Evolutionary conservation across 2,329 filamentous ascomycete genomes (phyloP), one percentile per base, ranked within the genome.

Genomic region (Fusarium longipes): DNA sequence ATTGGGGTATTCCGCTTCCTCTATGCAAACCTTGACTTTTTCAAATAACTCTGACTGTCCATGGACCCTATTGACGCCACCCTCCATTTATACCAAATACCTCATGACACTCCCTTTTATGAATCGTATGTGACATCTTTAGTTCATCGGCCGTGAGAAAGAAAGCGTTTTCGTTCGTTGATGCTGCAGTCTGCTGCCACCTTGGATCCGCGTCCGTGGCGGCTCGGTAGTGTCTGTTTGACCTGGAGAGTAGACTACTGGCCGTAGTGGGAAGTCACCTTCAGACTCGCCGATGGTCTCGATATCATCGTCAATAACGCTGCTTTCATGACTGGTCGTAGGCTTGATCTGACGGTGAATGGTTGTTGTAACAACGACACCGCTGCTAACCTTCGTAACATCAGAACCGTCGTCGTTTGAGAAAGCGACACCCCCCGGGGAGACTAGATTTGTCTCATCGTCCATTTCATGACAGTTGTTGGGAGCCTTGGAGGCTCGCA

Each of bases 301-400:
- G n/a, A 57, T 47, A 56, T 62, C n/a, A 35, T 69, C 58, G n/a
- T 71, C 53, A 10, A 49, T 38, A 20, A 49, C 35, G 24, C 38
- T 57, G 3, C 47, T 39, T 17, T 47, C 63, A 9, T 42, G 54
- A 11, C 50, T 56, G 25, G 25, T 32, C 11, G 60, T 72, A 10
- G 74, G 73, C n/a, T 72, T 71, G 58, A 71, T 77, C 49, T 79
- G 76, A 27, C 76, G 70, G 61, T 75, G 70, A 55, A 79, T 79
- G 8, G 78, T 78, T 8, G 77, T 80, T n/a, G 78, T 79, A 20
- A 79, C 74, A 32, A 79, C 52, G 18, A 80, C 78, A 30, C 69
- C 69, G 15, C 54, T 55, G 58, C 68, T 63, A 14, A 65, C 51
- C 42, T 70, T 65, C 55, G 62, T 63, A 44, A 68, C 56, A 22